A percentile compares a stretch with the other conserved stretches of the same genome.
phyloP scores from a whole-genome alignment of 2,329 filamentous ascomycete genomes.

The Lithohypha guttulata region DNA sequence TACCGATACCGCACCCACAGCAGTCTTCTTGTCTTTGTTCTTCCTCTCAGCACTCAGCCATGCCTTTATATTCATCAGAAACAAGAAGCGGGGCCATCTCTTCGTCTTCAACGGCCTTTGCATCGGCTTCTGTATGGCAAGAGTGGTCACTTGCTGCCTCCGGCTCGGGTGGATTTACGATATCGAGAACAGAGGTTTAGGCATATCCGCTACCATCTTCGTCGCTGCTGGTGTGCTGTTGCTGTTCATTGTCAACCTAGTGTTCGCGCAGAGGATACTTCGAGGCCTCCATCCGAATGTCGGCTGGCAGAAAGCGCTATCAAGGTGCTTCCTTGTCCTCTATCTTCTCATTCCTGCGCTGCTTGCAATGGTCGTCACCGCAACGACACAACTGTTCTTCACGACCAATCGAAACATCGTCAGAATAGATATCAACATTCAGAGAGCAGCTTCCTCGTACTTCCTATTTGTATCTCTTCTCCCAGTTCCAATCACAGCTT shows the following conservation, averaged over 20 bases:
- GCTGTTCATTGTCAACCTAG: constrained; percentile 65
- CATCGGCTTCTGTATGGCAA: constrained; percentile 42
- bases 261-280: constrained; percentile 65
- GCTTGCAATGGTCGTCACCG: constrained; percentile 57
- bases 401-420: constrained; percentile 46
- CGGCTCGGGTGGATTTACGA: constrained; percentile 45
- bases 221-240: constrained; percentile 65
- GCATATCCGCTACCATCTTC: constrained; percentile 55
- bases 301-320: constrained; percentile 54
- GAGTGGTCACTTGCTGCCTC: constrained; percentile 36
- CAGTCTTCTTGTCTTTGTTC: constrained; percentile 49
- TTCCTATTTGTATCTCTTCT: constrained; percentile 57
- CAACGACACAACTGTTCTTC: constrained; percentile 56
- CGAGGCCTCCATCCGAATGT: constrained; percentile 59
- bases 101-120: constrained; percentile 37
- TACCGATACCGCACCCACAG: constrained; percentile 15
- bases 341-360: constrained; percentile 48
- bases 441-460: constrained; percentile 51
- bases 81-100: constrained; percentile 35
- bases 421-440: constrained; percentile 48
- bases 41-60: constrained; percentile 32
- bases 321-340: constrained; percentile 45
- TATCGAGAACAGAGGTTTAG: constrained; percentile 35
- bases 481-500: constrained; percentile 47
- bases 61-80: constrained; percentile 36